Conservation (phyloP, 2,329 filamentous ascomycete species). For the Neofusicoccum ribis region DNA sequence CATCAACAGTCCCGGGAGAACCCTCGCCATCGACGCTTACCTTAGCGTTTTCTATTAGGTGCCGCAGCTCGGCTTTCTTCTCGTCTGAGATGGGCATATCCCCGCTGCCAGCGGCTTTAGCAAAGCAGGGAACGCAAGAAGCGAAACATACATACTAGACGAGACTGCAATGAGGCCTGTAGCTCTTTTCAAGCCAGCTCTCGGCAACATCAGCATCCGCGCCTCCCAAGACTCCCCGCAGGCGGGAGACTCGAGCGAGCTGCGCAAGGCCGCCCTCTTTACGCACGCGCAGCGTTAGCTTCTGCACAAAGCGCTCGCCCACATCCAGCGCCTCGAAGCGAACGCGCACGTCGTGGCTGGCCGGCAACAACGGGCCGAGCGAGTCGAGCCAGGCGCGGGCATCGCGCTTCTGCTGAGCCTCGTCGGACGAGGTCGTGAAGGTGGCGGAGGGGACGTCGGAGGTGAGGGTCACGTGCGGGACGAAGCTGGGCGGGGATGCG, state of each 20-base stretch:
- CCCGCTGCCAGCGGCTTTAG: neutral
- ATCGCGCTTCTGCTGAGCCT: conserved; percentile 22
- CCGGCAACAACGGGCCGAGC: conserved; percentile 21
- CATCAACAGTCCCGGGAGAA: conserved; percentile 22
- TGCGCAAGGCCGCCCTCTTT: conserved; percentile 31
- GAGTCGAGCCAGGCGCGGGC: conserved; percentile 41
- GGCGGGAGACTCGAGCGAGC: conserved; percentile 30
- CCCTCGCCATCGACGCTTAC: conserved; percentile 28
- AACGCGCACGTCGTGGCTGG: conserved; percentile 26
- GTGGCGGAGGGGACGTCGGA: conserved; percentile 33
- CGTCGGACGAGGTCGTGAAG: conserved; percentile 21
- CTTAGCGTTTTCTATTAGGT: conserved; percentile 27
- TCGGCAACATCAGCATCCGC: conserved; percentile 25
- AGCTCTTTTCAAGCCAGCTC: conserved; percentile 35
- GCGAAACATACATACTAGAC: conserved; percentile 39
- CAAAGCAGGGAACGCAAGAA: neutral
- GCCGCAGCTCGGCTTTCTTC: conserved; percentile 27
- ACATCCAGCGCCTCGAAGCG: conserved; percentile 34
- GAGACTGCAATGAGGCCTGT: conserved; percentile 42
- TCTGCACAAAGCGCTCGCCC: conserved; percentile 41
- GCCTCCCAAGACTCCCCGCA: conserved; percentile 30
- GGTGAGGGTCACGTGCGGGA: conserved; percentile 46
- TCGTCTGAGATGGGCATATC: conserved; percentile 23
- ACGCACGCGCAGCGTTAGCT: conserved; percentile 39
- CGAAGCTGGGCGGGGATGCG: conserved; percentile 32